Evolutionary conservation across 2,329 filamentous ascomycete species (phyloP).

Genomic region (Escovopsis weberi): DNA sequence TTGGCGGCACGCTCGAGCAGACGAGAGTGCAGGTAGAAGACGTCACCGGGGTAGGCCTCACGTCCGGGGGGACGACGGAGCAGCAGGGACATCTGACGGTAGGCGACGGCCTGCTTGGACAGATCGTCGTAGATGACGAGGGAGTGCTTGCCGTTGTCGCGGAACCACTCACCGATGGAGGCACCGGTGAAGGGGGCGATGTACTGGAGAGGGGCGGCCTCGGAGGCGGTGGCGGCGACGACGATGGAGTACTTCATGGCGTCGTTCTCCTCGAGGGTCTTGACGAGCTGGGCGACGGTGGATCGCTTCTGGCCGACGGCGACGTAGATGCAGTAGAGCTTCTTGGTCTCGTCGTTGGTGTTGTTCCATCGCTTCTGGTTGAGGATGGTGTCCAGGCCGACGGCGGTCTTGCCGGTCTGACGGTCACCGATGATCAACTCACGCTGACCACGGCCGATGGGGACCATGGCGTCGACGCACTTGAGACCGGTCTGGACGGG

Average conservation of each 20-base stretch:
- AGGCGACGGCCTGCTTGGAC: constrained; percentile 94
- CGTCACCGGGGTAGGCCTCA: constrained; percentile 98
- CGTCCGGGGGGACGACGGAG: constrained; percentile 95
- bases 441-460: constrained; percentile 99
- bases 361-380: constrained; percentile 99
- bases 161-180: constrained; percentile 57
- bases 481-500: constrained; percentile 99
- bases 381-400: constrained; percentile 92
- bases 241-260: constrained; percentile 97
- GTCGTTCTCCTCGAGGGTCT: constrained; percentile 99
- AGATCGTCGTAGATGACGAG: constrained; percentile 90
- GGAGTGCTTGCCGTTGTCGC: constrained; percentile 77
- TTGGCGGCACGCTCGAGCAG: constrained; percentile 98
- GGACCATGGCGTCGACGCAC: constrained; percentile 98
- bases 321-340: constrained; percentile 99
- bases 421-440: constrained; percentile 99
- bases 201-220: constrained; percentile 91
- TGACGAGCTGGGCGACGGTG: constrained; percentile 96
- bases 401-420: constrained; percentile 99
- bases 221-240: constrained; percentile 91
- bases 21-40: constrained; percentile 99
- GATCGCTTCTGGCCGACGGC: constrained; percentile 99
- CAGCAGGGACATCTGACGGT: constrained; percentile 97
- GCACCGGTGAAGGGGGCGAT: constrained; percentile 80
- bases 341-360: constrained; percentile 77